phyloP scores from a whole-genome alignment of 306 rosid genomes.

The Rosa rugosa region DNA sequence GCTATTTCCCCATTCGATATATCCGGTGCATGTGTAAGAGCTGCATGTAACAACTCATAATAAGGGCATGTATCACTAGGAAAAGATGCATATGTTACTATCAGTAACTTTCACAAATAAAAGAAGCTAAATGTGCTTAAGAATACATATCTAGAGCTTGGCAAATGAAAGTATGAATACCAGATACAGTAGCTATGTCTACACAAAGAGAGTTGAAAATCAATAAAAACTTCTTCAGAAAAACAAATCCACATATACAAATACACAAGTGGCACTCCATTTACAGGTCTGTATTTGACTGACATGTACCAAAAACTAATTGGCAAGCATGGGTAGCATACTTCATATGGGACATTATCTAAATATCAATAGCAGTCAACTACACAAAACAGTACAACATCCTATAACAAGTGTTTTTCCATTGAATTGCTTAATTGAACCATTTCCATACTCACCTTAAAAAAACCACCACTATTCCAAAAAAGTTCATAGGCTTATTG shows the following conservation, averaged over 20 bases:
- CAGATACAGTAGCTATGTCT: neutral
- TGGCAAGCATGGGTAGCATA: neutral
- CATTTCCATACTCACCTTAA: neutral
- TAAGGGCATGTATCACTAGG: constrained; percentile 7
- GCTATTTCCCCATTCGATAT: constrained; percentile 48
- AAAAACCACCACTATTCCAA: neutral
- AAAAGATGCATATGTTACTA: constrained; percentile 22
- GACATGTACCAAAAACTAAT: neutral
- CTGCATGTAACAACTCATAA: constrained; percentile 38
- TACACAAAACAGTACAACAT: neutral
- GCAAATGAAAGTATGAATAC: neutral
- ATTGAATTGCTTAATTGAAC: constrained; percentile 13
- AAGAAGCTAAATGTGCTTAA: neutral
- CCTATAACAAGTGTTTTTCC: neutral
- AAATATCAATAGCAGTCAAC: neutral
- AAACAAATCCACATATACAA: neutral
- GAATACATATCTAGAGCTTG: neutral
- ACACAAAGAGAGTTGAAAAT: constrained; percentile 8
- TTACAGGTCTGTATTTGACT: constrained; percentile 6
- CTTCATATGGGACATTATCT: neutral
- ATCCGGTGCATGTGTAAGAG: constrained; percentile 46
- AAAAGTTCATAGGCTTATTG: neutral
- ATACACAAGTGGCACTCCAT: neutral
- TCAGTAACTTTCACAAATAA: constrained; percentile 18
- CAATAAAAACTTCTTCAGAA: neutral